phyloP scores from a whole-genome alignment of 176 grass and related monocot species.

The Oryza rufipogon region DNA sequence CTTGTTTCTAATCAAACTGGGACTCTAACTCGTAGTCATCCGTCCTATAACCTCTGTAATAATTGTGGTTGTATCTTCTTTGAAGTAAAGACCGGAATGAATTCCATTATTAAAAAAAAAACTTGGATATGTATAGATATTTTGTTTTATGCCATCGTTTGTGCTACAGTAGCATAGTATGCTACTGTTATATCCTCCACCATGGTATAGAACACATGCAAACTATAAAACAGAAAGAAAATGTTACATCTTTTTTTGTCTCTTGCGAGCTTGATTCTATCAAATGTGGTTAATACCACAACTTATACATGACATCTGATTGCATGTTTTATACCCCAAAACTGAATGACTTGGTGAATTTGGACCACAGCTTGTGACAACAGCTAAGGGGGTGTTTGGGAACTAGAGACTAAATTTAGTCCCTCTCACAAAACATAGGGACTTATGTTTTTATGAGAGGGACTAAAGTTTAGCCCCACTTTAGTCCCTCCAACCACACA shows the following conservation, averaged over 20 bases:
- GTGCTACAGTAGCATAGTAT: neutral
- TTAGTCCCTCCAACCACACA: too few relatives aligned
- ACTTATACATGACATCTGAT: neutral
- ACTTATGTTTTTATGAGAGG: too few relatives aligned
- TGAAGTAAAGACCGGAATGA: too few relatives aligned
- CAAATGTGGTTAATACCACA: neutral
- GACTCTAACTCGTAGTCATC: too few relatives aligned
- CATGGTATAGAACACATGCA: neutral
- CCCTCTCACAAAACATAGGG: too few relatives aligned
- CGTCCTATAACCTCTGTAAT: too few relatives aligned
- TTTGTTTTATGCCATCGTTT: neutral
- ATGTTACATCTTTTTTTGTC: neutral
- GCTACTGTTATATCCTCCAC: neutral
- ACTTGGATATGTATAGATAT: neutral
- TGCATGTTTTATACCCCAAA: neutral
- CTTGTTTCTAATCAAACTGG: too few relatives aligned
- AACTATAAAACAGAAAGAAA: neutral
- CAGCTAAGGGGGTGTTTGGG: too few relatives aligned
- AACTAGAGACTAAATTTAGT: too few relatives aligned
- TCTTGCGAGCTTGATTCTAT: neutral
- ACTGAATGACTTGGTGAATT: neutral
- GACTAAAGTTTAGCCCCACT: too few relatives aligned
- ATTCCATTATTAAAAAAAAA: too few relatives aligned
- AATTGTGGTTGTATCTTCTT: too few relatives aligned
- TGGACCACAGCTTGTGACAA: neutral